phyloP scores from a whole-genome alignment of 2,329 filamentous ascomycete species.

The Emmonsiellopsis sp. region DNA sequence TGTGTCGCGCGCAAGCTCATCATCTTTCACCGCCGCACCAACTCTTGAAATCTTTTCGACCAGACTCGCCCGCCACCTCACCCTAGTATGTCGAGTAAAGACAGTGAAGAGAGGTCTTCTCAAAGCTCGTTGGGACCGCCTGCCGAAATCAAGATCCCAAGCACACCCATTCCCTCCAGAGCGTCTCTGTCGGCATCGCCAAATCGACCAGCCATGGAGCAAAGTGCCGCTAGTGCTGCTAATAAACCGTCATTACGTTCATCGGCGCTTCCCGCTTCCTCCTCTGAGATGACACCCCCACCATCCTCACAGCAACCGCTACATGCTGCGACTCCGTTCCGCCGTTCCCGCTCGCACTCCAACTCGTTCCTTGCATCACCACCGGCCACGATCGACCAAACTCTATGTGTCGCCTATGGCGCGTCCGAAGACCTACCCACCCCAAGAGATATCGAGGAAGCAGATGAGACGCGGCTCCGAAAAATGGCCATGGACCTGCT shows the following conservation, averaged over 20 bases:
- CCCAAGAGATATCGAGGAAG: constrained; percentile 42
- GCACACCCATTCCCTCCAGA: constrained; percentile 22
- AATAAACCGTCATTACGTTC: constrained; percentile 23
- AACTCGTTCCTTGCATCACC: constrained; percentile 34
- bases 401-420: constrained; percentile 32
- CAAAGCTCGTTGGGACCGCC: constrained; percentile 28
- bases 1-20: not conserved
- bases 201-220: constrained; percentile 21
- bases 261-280: constrained; percentile 37
- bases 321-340: constrained; percentile 24
- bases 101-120: constrained; percentile 17
- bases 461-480: constrained; percentile 43
- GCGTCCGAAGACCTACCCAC: constrained; percentile 38
- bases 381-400: constrained; percentile 36
- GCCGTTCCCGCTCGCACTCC: constrained; percentile 33
- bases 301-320: constrained; percentile 49
- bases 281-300: constrained; percentile 51
- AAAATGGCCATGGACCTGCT: constrained; percentile 46
- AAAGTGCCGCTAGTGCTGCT: constrained; percentile 24
- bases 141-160: constrained; percentile 28
- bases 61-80: not conserved
- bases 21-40: not conserved
- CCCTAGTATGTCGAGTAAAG: constrained; percentile 21
- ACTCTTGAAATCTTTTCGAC: not conserved
- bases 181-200: constrained; percentile 27